Conservation (phyloP, 2,329 filamentous ascomycete genomes). For the Pseudogymnoascus sp. region DNA sequence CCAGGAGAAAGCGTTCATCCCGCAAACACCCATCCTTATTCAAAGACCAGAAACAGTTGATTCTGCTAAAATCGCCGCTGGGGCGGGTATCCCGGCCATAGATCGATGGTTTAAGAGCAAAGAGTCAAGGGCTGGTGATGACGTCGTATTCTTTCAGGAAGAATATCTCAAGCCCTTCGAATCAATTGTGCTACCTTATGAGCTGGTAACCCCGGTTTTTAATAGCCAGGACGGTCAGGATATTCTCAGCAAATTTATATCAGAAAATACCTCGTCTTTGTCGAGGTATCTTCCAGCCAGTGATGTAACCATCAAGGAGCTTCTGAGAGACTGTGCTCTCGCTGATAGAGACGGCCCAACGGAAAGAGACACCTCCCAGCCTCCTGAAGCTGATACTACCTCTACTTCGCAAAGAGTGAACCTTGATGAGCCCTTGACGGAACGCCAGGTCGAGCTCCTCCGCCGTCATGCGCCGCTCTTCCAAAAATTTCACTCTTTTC, state of each 20-base stretch:
- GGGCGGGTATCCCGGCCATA: constrained; percentile 44
- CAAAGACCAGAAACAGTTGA: constrained; percentile 19
- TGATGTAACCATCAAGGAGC: constrained; percentile 19
- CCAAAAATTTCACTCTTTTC: constrained; percentile 35
- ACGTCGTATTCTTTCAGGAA: constrained; percentile 14
- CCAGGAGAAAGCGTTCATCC: constrained; percentile 42
- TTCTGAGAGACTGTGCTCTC: neutral
- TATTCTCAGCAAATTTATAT: neutral
- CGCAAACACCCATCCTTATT: constrained; percentile 45
- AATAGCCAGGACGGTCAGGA: neutral
- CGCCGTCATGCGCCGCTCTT: neutral
- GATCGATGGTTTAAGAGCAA: constrained; percentile 48
- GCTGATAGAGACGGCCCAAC: neutral
- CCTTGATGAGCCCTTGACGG: neutral
- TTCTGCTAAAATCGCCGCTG: constrained; percentile 18
- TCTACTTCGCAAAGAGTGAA: neutral
- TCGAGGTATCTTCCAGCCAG: constrained; percentile 8
- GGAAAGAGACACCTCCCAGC: neutral
- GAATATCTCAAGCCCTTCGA: constrained; percentile 33
- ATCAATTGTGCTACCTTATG: constrained; percentile 47
- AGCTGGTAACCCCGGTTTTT: constrained; percentile 36
- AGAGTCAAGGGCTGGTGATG: neutral
- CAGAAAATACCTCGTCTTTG: constrained; percentile 1
- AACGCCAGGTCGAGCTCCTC: neutral
- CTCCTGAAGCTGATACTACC: neutral